phyloP scores from a whole-genome alignment of 2,329 filamentous ascomycete species.

The Claviceps cyperi region DNA sequence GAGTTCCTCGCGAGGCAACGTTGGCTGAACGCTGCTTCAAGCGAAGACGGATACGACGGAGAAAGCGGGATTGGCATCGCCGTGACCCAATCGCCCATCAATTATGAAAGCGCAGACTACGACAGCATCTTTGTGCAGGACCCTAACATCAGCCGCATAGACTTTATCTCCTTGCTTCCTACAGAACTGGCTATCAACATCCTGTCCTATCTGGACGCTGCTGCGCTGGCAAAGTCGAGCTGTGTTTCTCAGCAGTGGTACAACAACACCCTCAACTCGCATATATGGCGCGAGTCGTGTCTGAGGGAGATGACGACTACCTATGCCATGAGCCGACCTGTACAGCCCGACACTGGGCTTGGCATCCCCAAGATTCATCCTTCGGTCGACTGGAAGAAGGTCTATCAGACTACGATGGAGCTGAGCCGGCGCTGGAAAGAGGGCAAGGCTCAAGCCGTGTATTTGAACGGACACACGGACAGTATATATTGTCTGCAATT shows the following conservation, averaged over 20 bases:
- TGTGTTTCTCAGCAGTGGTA: constrained; percentile 39
- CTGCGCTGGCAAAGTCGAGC: constrained; percentile 33
- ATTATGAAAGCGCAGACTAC: constrained; percentile 21
- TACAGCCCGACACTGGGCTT: constrained; percentile 39
- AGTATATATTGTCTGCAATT: constrained; percentile 98
- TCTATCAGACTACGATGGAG: constrained; percentile 64
- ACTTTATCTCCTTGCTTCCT: constrained; percentile 43
- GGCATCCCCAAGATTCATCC: constrained; percentile 41
- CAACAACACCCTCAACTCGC: constrained; percentile 32
- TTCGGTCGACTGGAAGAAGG: constrained; percentile 69
- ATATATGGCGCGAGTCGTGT: constrained; percentile 51
- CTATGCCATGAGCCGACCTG: constrained; percentile 40
- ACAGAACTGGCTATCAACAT: constrained; percentile 45
- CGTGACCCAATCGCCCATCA: constrained; percentile 28
- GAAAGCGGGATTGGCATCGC: constrained; percentile 53
- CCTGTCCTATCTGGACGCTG: constrained; percentile 39
- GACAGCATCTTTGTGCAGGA: constrained; percentile 19
- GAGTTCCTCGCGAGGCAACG: constrained; percentile 28
- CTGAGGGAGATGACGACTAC: constrained; percentile 45
- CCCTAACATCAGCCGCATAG: constrained; percentile 34
- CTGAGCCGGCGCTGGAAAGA: constrained; percentile 69
- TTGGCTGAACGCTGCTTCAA: constrained; percentile 24
- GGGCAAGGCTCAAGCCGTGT: constrained; percentile 66
- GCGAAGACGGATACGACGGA: constrained; percentile 38
- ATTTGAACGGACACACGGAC: constrained; percentile 84